phyloP scores from a whole-genome alignment of 2,329 filamentous ascomycete genomes.

The Neofusicoccum parvum region DNA sequence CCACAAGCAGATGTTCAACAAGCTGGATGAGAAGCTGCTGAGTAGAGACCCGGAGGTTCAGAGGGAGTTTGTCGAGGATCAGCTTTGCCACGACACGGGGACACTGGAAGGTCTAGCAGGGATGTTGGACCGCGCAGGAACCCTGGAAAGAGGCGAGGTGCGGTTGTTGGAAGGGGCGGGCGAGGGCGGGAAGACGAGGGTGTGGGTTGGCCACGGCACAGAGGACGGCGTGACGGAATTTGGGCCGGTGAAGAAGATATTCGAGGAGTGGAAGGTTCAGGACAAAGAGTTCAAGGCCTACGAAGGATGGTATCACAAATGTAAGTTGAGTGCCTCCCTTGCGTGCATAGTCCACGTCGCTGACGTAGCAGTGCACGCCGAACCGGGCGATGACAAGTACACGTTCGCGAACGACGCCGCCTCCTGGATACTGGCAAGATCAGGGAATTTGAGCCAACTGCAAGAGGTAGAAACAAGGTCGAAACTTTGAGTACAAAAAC shows the following conservation, averaged over 20 bases:
- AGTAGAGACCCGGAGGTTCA: constrained; percentile 68
- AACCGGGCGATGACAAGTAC: constrained; percentile 38
- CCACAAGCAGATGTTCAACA: constrained; percentile 65
- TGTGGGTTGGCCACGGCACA: constrained; percentile 80
- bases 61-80: constrained; percentile 64
- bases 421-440: constrained; percentile 39
- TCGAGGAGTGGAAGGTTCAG: constrained; percentile 57
- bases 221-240: constrained; percentile 70
- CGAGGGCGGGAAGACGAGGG: constrained; percentile 59
- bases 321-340: constrained; percentile 36
- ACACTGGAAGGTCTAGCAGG: constrained; percentile 79
- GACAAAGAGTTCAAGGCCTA: constrained; percentile 76
- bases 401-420: constrained; percentile 38
- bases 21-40: constrained; percentile 65
- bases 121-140: constrained; percentile 72
- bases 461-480: constrained; percentile 34
- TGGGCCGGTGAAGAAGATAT: constrained; percentile 65
- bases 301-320: constrained; percentile 76
- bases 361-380: constrained; percentile 37
- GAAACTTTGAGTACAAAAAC: constrained; percentile 31
- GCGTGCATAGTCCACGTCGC: background rate
- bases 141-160: constrained; percentile 60
- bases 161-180: constrained; percentile 44
- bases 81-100: constrained; percentile 77
- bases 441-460: constrained; percentile 31